Evolutionary conservation across 2,329 filamentous ascomycete species (phyloP).

Genomic region (Colletotrichum sp.): DNA sequence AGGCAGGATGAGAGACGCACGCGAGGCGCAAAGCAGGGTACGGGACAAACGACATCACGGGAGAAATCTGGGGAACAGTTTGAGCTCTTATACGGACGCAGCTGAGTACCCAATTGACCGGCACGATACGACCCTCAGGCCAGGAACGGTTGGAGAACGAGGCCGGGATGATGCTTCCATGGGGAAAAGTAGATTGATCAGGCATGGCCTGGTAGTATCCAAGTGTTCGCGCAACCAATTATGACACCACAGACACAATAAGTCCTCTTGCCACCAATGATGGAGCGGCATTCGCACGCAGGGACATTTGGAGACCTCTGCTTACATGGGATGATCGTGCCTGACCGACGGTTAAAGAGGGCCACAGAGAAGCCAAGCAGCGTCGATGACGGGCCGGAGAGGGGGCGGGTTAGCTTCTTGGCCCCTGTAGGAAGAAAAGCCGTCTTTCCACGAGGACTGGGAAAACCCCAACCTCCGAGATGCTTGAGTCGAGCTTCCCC

Average conservation of each 20-base stretch:
- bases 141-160: constrained; percentile 13
- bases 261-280: background rate
- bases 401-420: background rate
- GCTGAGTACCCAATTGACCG: background rate
- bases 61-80: background rate
- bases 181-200: background rate
- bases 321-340: background rate
- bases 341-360: constrained; percentile 14
- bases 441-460: background rate
- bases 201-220: background rate
- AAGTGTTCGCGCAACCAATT: background rate
- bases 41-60: background rate
- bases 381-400: background rate
- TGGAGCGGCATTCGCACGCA: background rate
- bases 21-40: background rate
- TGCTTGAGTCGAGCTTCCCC: constrained; percentile 5
- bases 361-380: background rate
- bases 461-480: background rate
- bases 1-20: background rate
- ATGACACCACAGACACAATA: background rate
- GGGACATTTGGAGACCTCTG: background rate
- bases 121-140: background rate
- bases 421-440: constrained; percentile 1
- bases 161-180: constrained; percentile 2
- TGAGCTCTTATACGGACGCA: background rate